Percentiles rank a stretch among this genome's conserved stretches.
These are phyloP conservation scores for Arthrobotrys megalospora DNA, from an alignment of 2,329 filamentous ascomycete genomes.

Conservation along the genomic window DNA sequence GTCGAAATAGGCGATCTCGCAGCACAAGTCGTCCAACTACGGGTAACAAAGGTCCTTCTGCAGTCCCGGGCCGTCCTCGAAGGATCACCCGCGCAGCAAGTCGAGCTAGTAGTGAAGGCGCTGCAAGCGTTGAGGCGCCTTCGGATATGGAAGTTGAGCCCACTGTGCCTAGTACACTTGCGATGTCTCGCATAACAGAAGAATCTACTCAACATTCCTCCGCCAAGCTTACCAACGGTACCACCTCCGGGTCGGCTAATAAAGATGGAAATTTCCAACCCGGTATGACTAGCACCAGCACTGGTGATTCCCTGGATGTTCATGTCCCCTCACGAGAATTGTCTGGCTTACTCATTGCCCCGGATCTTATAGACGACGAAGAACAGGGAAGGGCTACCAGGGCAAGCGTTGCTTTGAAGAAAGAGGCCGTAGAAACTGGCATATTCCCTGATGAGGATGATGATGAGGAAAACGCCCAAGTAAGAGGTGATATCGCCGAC, in stretches of 20 bases:
- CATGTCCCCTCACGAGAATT: conserved; percentile 27
- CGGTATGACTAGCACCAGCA: conserved; percentile 56
- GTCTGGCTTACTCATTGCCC: conserved; percentile 51
- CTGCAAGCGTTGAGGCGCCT: conserved; percentile 19
- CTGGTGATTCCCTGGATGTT: conserved; percentile 42
- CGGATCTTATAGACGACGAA: conserved; percentile 59
- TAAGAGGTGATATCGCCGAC: conserved; percentile 60
- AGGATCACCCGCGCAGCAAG: conserved; percentile 65
- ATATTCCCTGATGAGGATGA: conserved; percentile 65
- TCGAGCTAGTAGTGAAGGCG: conserved; percentile 67
- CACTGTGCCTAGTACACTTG: conserved; percentile 15
- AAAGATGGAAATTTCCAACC: conserved; percentile 52
- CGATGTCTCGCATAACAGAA: conserved; percentile 60
- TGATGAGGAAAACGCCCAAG: conserved; percentile 62
- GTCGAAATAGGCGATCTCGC: conserved; percentile 64
- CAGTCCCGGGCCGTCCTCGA: conserved; percentile 63
- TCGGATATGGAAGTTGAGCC: conserved; percentile 54
- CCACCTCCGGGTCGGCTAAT: conserved; percentile 21
- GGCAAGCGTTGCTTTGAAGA: conserved; percentile 70
- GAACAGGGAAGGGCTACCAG: conserved; percentile 62
- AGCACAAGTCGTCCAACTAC: conserved; percentile 65
- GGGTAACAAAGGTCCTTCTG: conserved; percentile 63
- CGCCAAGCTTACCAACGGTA: conserved; percentile 54
- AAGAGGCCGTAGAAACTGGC: conserved; percentile 72
- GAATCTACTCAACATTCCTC: conserved; percentile 55